Percentiles rank a stretch among this genome's conserved stretches.
Conservation (phyloP, 129 eudicot species). For the Scalesia atractyloides region DNA sequence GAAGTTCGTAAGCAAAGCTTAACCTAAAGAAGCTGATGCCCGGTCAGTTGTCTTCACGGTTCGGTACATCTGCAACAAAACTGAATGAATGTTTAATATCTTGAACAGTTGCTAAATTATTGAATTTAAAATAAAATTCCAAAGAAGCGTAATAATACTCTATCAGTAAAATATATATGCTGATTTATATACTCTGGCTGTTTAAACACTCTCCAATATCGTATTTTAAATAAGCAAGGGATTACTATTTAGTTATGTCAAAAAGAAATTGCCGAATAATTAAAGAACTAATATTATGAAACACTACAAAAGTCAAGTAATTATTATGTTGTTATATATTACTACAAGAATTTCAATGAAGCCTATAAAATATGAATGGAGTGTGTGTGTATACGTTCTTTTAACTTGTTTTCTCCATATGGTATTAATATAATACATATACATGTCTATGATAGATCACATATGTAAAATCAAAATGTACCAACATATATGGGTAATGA, state of each 20-base stretch:
- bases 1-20: constrained; percentile 3
- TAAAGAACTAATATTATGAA: background rate
- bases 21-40: constrained; percentile 88
- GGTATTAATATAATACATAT: background rate
- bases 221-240: background rate
- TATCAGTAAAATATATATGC: background rate
- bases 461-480: constrained; percentile 32
- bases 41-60: constrained; percentile 94
- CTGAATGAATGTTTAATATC: background rate
- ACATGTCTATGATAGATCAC: constrained; percentile 9
- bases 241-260: background rate
- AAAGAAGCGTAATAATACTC: background rate
- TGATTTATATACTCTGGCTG: background rate
- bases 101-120: background rate
- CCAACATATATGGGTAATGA: constrained; percentile 31
- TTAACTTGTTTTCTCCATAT: constrained; percentile 15
- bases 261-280: background rate
- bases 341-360: background rate
- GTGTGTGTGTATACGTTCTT: background rate
- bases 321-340: constrained; percentile 2
- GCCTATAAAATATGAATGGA: constrained; percentile 5
- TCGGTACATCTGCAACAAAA: constrained; percentile 80
- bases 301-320: background rate
- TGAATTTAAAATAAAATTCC: background rate
- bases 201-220: background rate